Base-by-base conservation (phyloP, 202 grass and related monocot species). In the Brachypodium distachyon region DNA sequence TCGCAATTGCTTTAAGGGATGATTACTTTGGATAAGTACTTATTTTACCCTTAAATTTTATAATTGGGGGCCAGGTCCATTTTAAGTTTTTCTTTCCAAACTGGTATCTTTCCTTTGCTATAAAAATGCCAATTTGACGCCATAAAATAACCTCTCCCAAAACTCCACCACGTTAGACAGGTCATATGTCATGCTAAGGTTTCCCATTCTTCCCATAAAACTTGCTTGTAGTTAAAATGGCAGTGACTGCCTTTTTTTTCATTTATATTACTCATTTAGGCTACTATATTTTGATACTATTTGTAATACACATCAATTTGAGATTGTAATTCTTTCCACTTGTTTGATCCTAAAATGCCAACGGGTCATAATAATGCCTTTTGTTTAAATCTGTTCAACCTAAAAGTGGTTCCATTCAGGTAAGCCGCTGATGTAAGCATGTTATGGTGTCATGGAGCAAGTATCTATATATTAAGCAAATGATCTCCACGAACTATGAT, bases 271-370 rank as follows among this genome's bases (percentile, higher is more conserved):
- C 7, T 64, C 42, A 33, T 17, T 78, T 72, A 36, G 25, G 10
- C 49, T 52, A n/a, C 23, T 33, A 36, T 21, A 43, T 82, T 49
- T 49, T 48, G 9, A 26, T 48, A 10, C 19, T 57, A 76, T 48
- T 58, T 42, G 81, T 60, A 47, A 16, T n/a, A 43, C 6, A 41
- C 25, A 64, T 53, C 25, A 63, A 33, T 25, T 72, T 54, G n/a
- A 78, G 5, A 14, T 37, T 78, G 25, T 34, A 84, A 71, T 82
- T 82, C 9, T 49, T 59, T 36, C 34, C 59, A 40, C 22, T 51
- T 3, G 1, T 40, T 9, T 16, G 32, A 38, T 67, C 59, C 16
- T 36, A 46, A 33, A 27, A 28, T 71, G 53, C 2, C 14, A 2
- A 34, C 23, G 16, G 6, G 43, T 63, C 22, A 16, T 28, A 77